A percentile compares a stretch with the other conserved stretches of the same genome.
phyloP scores from a whole-genome alignment of 2,329 filamentous ascomycete genomes.

The Fusarium anguioides region DNA sequence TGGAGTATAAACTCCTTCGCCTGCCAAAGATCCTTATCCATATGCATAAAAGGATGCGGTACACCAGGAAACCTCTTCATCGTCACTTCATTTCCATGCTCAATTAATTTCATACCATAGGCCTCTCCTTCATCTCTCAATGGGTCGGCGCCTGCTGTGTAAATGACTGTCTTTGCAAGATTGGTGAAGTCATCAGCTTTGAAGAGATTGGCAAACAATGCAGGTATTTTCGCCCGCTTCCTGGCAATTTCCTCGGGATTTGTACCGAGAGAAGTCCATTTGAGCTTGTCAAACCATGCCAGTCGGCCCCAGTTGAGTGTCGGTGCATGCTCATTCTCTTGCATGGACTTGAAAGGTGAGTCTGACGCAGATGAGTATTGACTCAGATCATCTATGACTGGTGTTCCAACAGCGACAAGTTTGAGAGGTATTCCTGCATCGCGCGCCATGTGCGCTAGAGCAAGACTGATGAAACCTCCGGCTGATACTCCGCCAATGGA shows the following conservation, averaged over 20 bases:
- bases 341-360: background rate
- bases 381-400: conserved; percentile 5
- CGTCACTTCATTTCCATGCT: conserved; percentile 58
- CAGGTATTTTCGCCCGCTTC: background rate
- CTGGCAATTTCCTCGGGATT: background rate
- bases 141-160: conserved; percentile 1
- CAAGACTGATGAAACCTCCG: conserved; percentile 12
- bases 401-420: conserved; percentile 11
- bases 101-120: conserved; percentile 56
- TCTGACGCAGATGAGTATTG: conserved; percentile 11
- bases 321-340: conserved; percentile 13
- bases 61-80: conserved; percentile 59
- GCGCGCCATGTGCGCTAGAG: conserved; percentile 4
- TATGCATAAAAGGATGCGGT: conserved; percentile 63
- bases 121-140: conserved; percentile 62
- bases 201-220: background rate
- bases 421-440: conserved; percentile 2
- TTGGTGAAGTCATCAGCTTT: conserved; percentile 5
- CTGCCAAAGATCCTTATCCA: conserved; percentile 55
- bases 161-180: conserved; percentile 2
- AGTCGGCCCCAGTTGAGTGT: conserved; percentile 12
- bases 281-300: conserved; percentile 14
- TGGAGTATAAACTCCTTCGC: conserved; percentile 50
- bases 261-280: conserved; percentile 8
- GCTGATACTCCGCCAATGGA: conserved; percentile 6